A percentile compares a stretch with the other conserved stretches of the same genome.
These are phyloP conservation scores for Berberis vulgaris DNA, from an alignment of 164 flowering plant species.

Conservation along the genomic window DNA sequence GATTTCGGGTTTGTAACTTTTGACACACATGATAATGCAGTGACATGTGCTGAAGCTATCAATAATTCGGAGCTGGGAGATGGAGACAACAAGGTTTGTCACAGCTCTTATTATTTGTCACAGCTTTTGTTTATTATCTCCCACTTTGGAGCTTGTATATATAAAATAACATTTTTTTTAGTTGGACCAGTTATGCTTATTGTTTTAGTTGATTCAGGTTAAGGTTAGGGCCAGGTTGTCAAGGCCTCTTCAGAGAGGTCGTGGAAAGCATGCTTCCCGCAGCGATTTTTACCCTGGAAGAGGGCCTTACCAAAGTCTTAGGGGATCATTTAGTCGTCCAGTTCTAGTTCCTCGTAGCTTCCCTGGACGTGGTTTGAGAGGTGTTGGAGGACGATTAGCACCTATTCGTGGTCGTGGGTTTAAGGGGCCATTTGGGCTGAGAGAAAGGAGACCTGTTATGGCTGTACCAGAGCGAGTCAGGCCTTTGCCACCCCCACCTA, in stretches of 20 bases:
- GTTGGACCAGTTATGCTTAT: neutral
- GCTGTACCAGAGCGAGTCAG: constrained; percentile 56
- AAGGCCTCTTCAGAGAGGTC: constrained; percentile 22
- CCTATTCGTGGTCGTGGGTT: constrained; percentile 29
- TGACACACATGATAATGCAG: constrained; percentile 27
- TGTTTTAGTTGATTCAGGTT: constrained; percentile 3
- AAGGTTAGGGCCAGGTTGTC: constrained; percentile 24
- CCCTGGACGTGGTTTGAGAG: constrained; percentile 39
- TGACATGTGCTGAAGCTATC: constrained; percentile 21
- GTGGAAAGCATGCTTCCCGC: constrained; percentile 13
- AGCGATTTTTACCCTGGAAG: constrained; percentile 16
- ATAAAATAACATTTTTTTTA: neutral
- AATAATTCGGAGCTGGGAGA: constrained; percentile 21
- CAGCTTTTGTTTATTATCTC: no score
- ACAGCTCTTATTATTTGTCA: neutral
- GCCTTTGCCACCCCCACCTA: constrained; percentile 55
- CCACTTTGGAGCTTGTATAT: no score
- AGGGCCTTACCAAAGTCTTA: constrained; percentile 12
- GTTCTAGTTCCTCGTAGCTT: constrained; percentile 31
- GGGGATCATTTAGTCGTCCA: neutral
- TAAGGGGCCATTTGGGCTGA: constrained; percentile 43
- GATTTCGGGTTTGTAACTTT: constrained; percentile 30
- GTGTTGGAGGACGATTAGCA: constrained; percentile 33
- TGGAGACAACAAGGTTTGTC: constrained; percentile 19
- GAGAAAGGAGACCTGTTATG: constrained; percentile 61